These are phyloP conservation scores for Pseudopyrenochaeta lycopersici DNA, from an alignment of 2,329 filamentous ascomycete genomes.

Conservation along the genomic window DNA sequence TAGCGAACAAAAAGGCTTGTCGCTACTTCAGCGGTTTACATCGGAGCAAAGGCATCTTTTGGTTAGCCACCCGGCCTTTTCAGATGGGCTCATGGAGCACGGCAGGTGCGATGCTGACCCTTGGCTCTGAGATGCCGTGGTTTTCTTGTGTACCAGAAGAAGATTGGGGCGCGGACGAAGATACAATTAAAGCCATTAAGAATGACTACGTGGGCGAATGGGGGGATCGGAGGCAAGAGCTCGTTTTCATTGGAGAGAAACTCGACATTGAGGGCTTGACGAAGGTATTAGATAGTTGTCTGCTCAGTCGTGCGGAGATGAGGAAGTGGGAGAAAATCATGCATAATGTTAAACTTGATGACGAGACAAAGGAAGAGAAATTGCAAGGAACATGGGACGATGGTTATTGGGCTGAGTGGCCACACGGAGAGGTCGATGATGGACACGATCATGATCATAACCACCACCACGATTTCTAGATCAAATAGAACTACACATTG, in stretches of 20 bases:
- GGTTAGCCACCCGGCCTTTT: constrained; percentile 66
- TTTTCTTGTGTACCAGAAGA: constrained; percentile 68
- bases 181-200: constrained; percentile 58
- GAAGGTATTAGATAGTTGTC: constrained; percentile 65
- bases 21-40: constrained; percentile 65
- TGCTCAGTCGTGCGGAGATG: constrained; percentile 68
- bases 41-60: constrained; percentile 70
- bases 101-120: constrained; percentile 70
- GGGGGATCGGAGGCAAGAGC: constrained; percentile 75
- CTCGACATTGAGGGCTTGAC: constrained; percentile 64
- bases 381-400: constrained; percentile 66
- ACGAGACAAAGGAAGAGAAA: constrained; percentile 56
- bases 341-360: constrained; percentile 35
- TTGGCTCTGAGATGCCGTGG: constrained; percentile 65
- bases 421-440: constrained; percentile 47
- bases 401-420: constrained; percentile 64
- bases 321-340: constrained; percentile 51
- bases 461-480: not conserved
- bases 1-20: constrained; percentile 65
- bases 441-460: constrained; percentile 25
- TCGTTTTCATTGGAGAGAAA: constrained; percentile 77
- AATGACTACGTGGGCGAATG: constrained; percentile 64
- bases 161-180: constrained; percentile 59
- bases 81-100: constrained; percentile 70
- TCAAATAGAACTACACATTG: not conserved